These are phyloP conservation scores for Diospyros kaki DNA, from an alignment of 148 eudicot genomes.

Conservation along the genomic window DNA sequence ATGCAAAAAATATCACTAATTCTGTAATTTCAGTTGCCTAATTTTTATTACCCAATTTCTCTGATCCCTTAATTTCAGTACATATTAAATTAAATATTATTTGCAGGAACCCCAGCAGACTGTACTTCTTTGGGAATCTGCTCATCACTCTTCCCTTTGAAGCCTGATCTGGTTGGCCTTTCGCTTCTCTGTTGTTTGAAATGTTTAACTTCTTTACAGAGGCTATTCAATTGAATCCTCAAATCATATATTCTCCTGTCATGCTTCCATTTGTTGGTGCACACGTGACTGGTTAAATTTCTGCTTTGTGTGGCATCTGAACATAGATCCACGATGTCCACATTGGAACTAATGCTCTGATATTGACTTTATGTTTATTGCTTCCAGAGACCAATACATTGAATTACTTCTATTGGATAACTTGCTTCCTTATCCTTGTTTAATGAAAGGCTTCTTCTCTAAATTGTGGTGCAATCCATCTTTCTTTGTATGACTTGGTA, in stretches of 20 bases:
- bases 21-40: neutral
- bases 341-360: neutral
- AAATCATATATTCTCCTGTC: conserved; percentile 6
- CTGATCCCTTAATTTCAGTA: too few species aligned
- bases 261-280: neutral
- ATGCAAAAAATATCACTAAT: too few species aligned
- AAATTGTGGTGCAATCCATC: conserved; percentile 9
- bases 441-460: neutral
- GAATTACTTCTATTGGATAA: neutral
- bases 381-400: neutral
- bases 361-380: neutral
- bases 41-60: neutral
- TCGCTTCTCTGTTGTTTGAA: conserved; percentile 7
- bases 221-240: neutral
- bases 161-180: conserved; percentile 71
- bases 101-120: conserved; percentile 94
- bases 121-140: conserved; percentile 89
- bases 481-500: neutral
- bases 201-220: neutral
- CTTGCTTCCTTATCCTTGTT: neutral
- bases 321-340: neutral
- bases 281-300: neutral
- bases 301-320: conserved; percentile 4
- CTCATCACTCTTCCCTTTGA: conserved; percentile 55
- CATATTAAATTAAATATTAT: neutral